Percentiles rank a stretch among this genome's conserved stretches.
Evolutionary conservation across 495 filamentous ascomycete species (phyloP).

Genomic region (Umbilicaria muhlenbergii): DNA sequence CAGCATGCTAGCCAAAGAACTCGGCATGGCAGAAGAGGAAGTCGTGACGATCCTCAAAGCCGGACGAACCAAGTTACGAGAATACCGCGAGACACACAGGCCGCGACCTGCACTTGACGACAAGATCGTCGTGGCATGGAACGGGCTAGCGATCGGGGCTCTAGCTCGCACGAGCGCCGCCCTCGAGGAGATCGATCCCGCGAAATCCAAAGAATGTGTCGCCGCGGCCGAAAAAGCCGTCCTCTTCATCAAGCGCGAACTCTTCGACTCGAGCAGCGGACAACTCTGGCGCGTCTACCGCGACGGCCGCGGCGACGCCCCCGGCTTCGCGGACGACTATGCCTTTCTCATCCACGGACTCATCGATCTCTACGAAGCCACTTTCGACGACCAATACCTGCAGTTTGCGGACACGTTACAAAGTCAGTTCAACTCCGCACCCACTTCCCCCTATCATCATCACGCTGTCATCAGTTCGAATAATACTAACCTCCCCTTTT

Average conservation of each 20-base stretch:
- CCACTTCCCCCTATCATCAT: background rate
- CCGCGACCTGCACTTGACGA: conserved; percentile 75
- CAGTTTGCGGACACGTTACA: conserved; percentile 76
- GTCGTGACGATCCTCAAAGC: conserved; percentile 53
- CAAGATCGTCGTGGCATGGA: conserved; percentile 79
- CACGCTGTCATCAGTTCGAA: background rate
- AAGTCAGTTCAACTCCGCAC: conserved; percentile 28
- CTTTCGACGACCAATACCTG: conserved; percentile 65
- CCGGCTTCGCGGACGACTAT: conserved; percentile 89
- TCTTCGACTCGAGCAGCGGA: conserved; percentile 50
- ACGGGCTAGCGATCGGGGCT: conserved; percentile 78
- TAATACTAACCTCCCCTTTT: background rate
- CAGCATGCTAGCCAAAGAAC: conserved; percentile 55
- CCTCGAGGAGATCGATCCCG: conserved; percentile 42
- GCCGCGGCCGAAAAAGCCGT: conserved; percentile 53
- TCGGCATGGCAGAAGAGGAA: conserved; percentile 60
- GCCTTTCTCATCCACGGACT: conserved; percentile 77
- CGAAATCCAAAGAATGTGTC: conserved; percentile 41
- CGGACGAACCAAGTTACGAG: conserved; percentile 53
- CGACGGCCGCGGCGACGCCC: conserved; percentile 52
- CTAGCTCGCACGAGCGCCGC: conserved; percentile 59
- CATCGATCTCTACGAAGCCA: conserved; percentile 76
- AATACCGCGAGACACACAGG: conserved; percentile 59
- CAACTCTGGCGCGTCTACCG: conserved; percentile 63
- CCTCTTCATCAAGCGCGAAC: conserved; percentile 58